Evolutionary conservation across 2,329 filamentous ascomycete genomes (phyloP).

Genomic region (Cercospora brassicicola): DNA sequence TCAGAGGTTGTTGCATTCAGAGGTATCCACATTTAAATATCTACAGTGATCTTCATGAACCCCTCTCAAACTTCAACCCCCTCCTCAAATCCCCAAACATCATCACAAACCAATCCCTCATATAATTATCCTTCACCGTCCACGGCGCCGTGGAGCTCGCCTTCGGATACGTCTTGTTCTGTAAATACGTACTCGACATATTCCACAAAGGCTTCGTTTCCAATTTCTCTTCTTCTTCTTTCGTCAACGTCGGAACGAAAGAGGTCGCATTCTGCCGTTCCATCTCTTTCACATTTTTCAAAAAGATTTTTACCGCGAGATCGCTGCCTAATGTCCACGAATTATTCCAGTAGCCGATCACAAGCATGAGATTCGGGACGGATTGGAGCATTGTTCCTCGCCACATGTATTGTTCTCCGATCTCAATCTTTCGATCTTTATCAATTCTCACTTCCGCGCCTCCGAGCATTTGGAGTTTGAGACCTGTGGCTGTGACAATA

Average conservation of each 20-base stretch:
- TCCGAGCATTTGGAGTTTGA: slow-evolving; percentile 33
- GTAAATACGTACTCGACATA: slow-evolving; percentile 8
- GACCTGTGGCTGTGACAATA: slow-evolving; percentile 63
- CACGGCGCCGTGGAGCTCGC: neutral
- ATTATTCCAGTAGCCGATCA: slow-evolving; percentile 7
- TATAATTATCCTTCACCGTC: slow-evolving; percentile 5
- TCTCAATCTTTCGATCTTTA: slow-evolving; percentile 47
- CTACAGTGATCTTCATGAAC: too few relatives aligned
- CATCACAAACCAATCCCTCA: slow-evolving; percentile 4
- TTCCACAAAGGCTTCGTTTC: slow-evolving; percentile 5
- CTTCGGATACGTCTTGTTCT: slow-evolving; percentile 2
- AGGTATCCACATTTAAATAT: too few relatives aligned
- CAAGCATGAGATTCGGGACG: slow-evolving; percentile 53
- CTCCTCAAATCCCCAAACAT: slow-evolving; percentile 3
- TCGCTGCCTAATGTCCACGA: slow-evolving; percentile 12
- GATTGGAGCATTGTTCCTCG: slow-evolving; percentile 59
- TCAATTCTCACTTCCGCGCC: neutral
- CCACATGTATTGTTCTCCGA: slow-evolving; percentile 57
- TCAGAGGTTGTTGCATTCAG: too few relatives aligned
- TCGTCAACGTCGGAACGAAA: neutral
- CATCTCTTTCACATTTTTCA: slow-evolving; percentile 3
- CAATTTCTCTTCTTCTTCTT: neutral
- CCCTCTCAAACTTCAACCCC: neutral
- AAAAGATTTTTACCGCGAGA: neutral
- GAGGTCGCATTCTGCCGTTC: neutral